Evolutionary conservation across 495 filamentous ascomycete species (phyloP).

Genomic region (Tuber microsphaerosporum): DNA sequence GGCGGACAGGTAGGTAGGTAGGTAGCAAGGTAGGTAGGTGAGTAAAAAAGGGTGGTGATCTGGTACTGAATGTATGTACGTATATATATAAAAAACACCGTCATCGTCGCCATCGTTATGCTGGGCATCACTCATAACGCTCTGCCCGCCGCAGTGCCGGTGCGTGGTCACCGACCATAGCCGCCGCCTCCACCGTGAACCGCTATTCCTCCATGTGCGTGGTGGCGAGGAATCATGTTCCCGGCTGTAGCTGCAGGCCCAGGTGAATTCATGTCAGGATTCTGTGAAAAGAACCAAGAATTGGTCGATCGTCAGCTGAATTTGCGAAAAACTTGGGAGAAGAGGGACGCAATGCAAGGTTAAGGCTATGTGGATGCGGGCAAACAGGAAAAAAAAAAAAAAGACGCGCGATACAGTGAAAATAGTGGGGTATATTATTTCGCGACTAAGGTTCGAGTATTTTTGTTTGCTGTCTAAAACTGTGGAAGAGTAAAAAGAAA

Average conservation of each 20-base stretch:
- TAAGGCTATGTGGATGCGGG: background rate
- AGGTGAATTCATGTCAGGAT: conserved; percentile 32
- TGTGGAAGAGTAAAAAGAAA: conserved; percentile 1
- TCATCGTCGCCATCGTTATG: conserved; percentile 11
- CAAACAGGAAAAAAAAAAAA: background rate
- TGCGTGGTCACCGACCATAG: conserved; percentile 28
- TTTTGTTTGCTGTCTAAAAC: conserved; percentile 20
- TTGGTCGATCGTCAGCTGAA: background rate
- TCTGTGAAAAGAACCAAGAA: conserved; percentile 13
- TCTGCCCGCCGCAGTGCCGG: background rate
- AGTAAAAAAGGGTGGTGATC: conserved; percentile 5
- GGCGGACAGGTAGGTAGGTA: background rate
- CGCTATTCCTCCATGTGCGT: conserved; percentile 25
- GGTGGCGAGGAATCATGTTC: conserved; percentile 27
- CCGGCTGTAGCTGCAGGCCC: conserved; percentile 19
- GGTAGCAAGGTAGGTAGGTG: background rate
- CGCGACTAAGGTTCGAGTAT: conserved; percentile 5
- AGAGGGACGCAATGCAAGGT: background rate
- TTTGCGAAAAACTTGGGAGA: background rate
- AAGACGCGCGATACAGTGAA: background rate
- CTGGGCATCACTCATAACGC: conserved; percentile 5
- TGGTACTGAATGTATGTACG: background rate
- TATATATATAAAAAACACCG: conserved; percentile 4
- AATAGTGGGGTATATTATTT: background rate
- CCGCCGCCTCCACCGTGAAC: conserved; percentile 14